phyloP scores from a whole-genome alignment of 164 flowering plant genomes.

The Saururus chinensis region DNA sequence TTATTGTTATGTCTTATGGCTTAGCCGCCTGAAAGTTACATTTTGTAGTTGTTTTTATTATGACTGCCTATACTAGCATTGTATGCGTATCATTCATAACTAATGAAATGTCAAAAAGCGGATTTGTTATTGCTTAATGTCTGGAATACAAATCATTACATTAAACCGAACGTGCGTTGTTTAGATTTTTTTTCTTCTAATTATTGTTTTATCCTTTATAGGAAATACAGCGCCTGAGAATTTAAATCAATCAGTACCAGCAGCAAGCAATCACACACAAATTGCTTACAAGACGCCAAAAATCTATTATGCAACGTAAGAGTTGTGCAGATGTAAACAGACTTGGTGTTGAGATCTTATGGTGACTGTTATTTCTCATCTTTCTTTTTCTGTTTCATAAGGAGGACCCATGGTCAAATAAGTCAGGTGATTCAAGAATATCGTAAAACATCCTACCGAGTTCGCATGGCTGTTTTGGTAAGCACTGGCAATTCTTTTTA shows the following conservation, averaged over 20 bases:
- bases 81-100: no score
- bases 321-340: conserved; percentile 8
- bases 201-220: conserved; percentile 4
- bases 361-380: not conserved
- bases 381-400: conserved; percentile 8
- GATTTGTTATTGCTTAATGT: no score
- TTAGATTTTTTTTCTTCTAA: no score
- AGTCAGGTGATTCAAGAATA: conserved; percentile 83
- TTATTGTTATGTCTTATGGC: no score
- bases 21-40: no score
- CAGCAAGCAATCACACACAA: conserved; percentile 18
- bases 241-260: conserved; percentile 21
- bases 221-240: conserved; percentile 21
- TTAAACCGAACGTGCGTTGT: no score
- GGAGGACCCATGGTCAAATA: conserved; percentile 96
- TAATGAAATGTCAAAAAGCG: no score
- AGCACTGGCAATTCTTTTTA: conserved; percentile 11
- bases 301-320: conserved; percentile 82
- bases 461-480: conserved; percentile 92
- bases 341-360: not conserved
- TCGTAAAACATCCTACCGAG: conserved; percentile 78
- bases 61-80: no score
- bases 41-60: no score
- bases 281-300: conserved; percentile 40
- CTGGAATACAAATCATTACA: no score